Conservation (phyloP, 306 rosid genomes). For the Glycine soja region DNA sequence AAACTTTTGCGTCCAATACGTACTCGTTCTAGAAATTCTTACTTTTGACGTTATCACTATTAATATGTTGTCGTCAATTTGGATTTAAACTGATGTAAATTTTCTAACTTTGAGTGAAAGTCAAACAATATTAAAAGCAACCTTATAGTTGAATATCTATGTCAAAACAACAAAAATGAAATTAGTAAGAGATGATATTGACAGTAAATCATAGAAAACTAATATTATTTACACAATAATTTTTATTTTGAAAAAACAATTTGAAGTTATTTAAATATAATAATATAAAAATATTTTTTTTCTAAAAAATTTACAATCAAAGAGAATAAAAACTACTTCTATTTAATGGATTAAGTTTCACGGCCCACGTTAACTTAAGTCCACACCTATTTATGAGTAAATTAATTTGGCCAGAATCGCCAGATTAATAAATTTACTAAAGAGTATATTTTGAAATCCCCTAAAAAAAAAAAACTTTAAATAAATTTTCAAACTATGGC, state of each 20-base stretch:
- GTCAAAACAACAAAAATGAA: constrained; percentile 7
- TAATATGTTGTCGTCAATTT: neutral
- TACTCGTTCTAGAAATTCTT: constrained; percentile 32
- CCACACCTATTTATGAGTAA: no score
- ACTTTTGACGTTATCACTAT: neutral
- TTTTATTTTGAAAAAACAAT: neutral
- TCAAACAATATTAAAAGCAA: constrained; percentile 17
- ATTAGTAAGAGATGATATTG: neutral
- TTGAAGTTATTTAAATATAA: no score
- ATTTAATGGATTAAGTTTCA: no score
- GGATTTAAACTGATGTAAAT: neutral
- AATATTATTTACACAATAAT: neutral
- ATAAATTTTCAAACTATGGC: no score
- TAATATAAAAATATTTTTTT: no score
- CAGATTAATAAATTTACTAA: no score
- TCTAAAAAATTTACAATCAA: no score
- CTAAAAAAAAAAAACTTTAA: no score
- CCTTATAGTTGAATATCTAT: constrained; percentile 7
- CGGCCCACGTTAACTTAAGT: no score
- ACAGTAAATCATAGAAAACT: neutral
- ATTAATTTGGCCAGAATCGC: no score
- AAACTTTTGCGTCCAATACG: neutral
- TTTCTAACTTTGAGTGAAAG: constrained; percentile 5
- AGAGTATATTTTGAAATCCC: no score
- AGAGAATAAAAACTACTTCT: no score